A percentile compares a stretch with the other conserved stretches of the same genome.
phyloP scores from a whole-genome alignment of 2,329 filamentous ascomycete species.

The Phoma sp. region DNA sequence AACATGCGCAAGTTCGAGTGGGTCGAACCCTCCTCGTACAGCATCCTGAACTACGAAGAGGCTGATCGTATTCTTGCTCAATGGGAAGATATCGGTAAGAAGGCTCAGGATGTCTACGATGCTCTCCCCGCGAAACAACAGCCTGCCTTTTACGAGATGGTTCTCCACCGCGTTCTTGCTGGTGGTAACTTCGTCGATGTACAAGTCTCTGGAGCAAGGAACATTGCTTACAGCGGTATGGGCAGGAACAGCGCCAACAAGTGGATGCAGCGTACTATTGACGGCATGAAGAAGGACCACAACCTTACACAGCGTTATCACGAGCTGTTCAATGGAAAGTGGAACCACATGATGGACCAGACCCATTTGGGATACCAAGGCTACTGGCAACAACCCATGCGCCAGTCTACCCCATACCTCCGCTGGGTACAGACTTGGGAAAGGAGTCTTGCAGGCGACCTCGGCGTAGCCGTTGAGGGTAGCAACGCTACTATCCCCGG shows the following conservation, averaged over 20 bases:
- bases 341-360: constrained; percentile 52
- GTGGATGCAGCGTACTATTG: constrained; percentile 47
- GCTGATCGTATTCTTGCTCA: constrained; percentile 64
- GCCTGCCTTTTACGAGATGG: constrained; percentile 69
- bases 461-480: constrained; percentile 70
- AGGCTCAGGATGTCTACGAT: constrained; percentile 65
- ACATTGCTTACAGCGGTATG: constrained; percentile 47
- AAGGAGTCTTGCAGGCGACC: constrained; percentile 65
- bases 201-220: constrained; percentile 47
- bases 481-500: constrained; percentile 72
- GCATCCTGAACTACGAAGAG: constrained; percentile 70
- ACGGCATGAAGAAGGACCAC: constrained; percentile 48
- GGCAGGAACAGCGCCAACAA: constrained; percentile 50
- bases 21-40: constrained; percentile 66
- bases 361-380: constrained; percentile 52
- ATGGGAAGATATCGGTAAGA: constrained; percentile 61
- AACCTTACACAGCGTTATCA: constrained; percentile 47
- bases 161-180: constrained; percentile 67
- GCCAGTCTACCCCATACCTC: constrained; percentile 69
- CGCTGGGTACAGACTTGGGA: constrained; percentile 66
- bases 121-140: constrained; percentile 58
- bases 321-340: constrained; percentile 47
- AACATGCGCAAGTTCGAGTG: constrained; percentile 69
- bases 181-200: constrained; percentile 64
- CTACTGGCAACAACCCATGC: constrained; percentile 73